Conservation (phyloP, 2,329 filamentous ascomycete genomes). For the Plectosphaerella sp. region DNA sequence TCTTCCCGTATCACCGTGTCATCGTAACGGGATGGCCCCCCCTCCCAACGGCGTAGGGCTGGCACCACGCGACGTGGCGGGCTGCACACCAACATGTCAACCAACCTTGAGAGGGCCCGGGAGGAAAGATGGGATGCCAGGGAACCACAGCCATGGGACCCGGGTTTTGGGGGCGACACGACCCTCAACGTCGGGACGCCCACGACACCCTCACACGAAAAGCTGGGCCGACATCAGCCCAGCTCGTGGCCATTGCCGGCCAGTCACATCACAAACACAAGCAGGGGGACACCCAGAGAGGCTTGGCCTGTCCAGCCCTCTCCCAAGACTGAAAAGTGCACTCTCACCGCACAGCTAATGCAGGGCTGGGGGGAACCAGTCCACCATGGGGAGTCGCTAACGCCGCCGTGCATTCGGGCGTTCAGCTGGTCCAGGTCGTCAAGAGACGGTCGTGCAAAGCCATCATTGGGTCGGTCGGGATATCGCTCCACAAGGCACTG, state of each 20-base stretch:
- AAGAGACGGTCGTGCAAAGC: constrained; percentile 5
- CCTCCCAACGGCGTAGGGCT: too few species aligned
- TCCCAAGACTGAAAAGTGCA: not conserved
- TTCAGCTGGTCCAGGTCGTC: constrained; percentile 6
- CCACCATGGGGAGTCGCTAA: not conserved
- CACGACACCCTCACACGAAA: not conserved
- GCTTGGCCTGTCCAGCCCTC: not conserved
- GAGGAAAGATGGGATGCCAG: too few species aligned
- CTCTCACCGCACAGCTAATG: not conserved
- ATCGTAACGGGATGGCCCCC: too few species aligned
- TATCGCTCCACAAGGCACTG: constrained; percentile 5
- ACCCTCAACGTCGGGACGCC: too few species aligned
- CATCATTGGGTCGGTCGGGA: constrained; percentile 6
- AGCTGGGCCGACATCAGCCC: not conserved
- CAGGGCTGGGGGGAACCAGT: not conserved
- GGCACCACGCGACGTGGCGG: too few species aligned
- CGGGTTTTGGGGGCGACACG: too few species aligned
- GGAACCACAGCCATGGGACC: too few species aligned
- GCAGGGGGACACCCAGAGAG: not conserved
- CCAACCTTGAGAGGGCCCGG: too few species aligned
- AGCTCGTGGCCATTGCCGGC: not conserved
- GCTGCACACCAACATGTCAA: too few species aligned
- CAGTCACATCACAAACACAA: not conserved
- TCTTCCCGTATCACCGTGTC: too few species aligned
- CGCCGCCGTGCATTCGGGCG: not conserved